Base-by-base conservation (phyloP, 2,329 filamentous ascomycete species). In the Phaeoacremonium minimum region DNA sequence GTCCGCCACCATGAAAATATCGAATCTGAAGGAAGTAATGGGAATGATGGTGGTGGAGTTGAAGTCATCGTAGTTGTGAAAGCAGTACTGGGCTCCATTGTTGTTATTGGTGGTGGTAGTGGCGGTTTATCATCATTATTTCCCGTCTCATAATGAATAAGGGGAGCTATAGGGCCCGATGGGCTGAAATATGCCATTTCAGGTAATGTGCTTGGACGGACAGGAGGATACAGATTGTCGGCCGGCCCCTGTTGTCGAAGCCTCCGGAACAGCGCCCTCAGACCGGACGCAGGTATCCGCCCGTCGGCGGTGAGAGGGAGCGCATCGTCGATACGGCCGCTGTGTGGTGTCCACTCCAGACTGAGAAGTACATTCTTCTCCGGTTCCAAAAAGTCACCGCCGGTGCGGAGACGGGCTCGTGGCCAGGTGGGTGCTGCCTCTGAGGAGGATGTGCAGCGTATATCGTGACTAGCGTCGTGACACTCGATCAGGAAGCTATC, bases 171-270 rank as follows among this genome's bases (percentile, higher is more conserved):
- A n/a, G 33, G 34, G 17, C 41, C 48, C 4, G 28, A 18, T 33
- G 40, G 33, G 17, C 9, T 16, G 15, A 48, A 46, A 35, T 40
- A 46, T 17, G 17, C 42, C 45, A 50, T 48, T 37, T 50, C 46
- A 15, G 46, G 47, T 28, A 50, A 28, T 20, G 36, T 19, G 18
- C 19, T 28, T n/a, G 35, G 35, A 31, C 32, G 18, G 32, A 30
- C 19, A 9, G 40, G 37, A 30, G 46, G 42, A 13, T 44, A 30
- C 15, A 44, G 18, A 11, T 42, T 41, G 31, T 38, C 35, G 32
- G 36, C 46, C 17, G 43, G 33, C n/a, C 47, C 45, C 35, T 19
- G 6, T 11, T 38, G 35, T 40, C 45, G 43, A 40, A 45, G 32
- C 17, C 19, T 41, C 38, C 40, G 40, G 38, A 48, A 48, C 11